Conservation (phyloP, 176 grass and related monocot species). For the Ensete glaucum region DNA sequence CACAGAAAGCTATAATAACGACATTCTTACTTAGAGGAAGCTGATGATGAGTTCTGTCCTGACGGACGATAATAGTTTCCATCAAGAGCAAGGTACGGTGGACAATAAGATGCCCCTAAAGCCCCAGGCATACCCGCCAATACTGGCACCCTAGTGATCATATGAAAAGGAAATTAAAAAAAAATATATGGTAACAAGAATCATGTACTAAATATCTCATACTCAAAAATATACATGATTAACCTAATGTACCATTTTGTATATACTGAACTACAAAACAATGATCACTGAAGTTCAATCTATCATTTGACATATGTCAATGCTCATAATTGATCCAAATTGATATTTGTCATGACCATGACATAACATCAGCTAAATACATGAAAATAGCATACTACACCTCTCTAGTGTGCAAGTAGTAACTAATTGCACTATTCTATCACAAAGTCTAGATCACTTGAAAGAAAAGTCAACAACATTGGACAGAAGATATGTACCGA, state of each 20-base stretch:
- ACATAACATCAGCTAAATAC: background rate
- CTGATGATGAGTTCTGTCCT: slow-evolving; percentile 46
- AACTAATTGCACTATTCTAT: background rate
- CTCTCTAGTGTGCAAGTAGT: background rate
- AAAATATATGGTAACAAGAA: background rate
- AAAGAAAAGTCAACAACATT: too few relatives aligned
- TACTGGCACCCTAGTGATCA: slow-evolving; percentile 50
- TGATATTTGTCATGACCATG: background rate
- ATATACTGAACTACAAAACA: too few relatives aligned
- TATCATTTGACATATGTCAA: background rate
- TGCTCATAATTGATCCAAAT: background rate
- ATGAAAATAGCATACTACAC: background rate
- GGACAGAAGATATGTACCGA: too few relatives aligned
- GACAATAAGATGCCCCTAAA: slow-evolving; percentile 65
- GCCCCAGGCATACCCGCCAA: slow-evolving; percentile 61
- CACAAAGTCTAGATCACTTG: too few relatives aligned
- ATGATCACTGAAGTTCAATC: too few relatives aligned
- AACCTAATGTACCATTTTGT: too few relatives aligned
- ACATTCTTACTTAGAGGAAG: slow-evolving; percentile 44
- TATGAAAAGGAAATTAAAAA: slow-evolving; percentile 14
- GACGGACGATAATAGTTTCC: slow-evolving; percentile 51
- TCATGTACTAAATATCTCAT: background rate
- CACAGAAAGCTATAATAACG: background rate
- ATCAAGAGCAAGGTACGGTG: slow-evolving; percentile 78
- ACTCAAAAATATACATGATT: too few relatives aligned